Evolutionary conservation across 164 flowering plant species (phyloP).

Genomic region (Sedum album): DNA sequence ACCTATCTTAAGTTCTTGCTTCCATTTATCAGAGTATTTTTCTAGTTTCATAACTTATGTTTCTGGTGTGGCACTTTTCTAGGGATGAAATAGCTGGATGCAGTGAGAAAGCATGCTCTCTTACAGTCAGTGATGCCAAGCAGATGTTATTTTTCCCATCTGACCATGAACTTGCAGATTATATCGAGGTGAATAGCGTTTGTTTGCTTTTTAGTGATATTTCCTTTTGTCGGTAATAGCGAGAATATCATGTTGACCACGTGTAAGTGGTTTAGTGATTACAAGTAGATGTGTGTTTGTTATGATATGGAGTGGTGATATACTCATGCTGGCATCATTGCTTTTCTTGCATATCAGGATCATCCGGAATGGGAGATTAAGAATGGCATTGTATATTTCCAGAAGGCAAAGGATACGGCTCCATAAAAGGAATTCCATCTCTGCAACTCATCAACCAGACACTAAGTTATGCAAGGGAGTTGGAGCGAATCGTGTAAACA

Average conservation of each 20-base stretch:
- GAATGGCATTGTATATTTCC: constrained; percentile 58
- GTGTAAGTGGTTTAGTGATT: too few relatives aligned
- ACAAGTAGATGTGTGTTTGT: too few relatives aligned
- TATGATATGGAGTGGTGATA: too few relatives aligned
- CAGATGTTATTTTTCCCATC: constrained; percentile 67
- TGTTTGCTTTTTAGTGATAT: not conserved
- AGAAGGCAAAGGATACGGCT: constrained; percentile 74
- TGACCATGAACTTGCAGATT: constrained; percentile 49
- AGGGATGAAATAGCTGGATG: constrained; percentile 98
- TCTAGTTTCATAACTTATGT: not conserved
- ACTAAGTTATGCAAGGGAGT: constrained; percentile 85
- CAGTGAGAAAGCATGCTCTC: constrained; percentile 82
- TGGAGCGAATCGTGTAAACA: constrained; percentile 80
- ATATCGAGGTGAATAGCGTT: constrained; percentile 45
- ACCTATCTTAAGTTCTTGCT: not conserved
- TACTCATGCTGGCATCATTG: not conserved
- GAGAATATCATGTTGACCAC: too few relatives aligned
- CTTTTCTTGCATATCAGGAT: constrained; percentile 39
- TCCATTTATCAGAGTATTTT: not conserved
- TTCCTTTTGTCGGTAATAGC: not conserved
- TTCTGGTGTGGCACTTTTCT: constrained; percentile 2
- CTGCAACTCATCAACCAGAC: constrained; percentile 94
- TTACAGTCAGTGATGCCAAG: constrained; percentile 52
- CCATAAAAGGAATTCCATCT: constrained; percentile 92
- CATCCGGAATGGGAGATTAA: constrained; percentile 89